Conservation (phyloP, 1,284 basidiomycete species). For the Pyrrhoderma noxium region DNA sequence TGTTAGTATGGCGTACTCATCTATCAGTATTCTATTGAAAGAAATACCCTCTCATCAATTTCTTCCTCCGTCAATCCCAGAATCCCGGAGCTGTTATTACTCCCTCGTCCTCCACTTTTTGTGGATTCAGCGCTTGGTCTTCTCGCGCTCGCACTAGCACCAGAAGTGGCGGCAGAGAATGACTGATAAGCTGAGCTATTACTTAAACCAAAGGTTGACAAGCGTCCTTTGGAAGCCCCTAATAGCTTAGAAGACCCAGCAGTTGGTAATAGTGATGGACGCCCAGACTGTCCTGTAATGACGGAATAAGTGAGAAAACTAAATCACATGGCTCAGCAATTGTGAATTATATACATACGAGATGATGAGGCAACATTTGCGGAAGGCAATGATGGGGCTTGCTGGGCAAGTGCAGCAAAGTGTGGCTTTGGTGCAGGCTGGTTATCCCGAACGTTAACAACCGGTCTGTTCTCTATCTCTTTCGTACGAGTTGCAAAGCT, state of each 20-base stretch:
- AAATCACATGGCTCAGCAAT: too few relatives aligned
- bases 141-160: constrained; percentile 6
- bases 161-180: constrained; percentile 8
- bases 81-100: constrained; percentile 7
- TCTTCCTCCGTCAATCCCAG: constrained; percentile 52
- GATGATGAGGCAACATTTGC: constrained; percentile 27
- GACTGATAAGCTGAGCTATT: constrained; percentile 9
- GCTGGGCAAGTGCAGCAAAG: constrained; percentile 50
- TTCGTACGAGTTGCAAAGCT: constrained; percentile 76
- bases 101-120: constrained; percentile 2
- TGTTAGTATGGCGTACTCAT: constrained; percentile 1
- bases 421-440: constrained; percentile 48
- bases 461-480: constrained; percentile 72
- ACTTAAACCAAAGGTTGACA: constrained; percentile 13
- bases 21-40: neutral
- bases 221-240: constrained; percentile 13
- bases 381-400: constrained; percentile 40
- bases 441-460: constrained; percentile 63
- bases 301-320: constrained; percentile 6
- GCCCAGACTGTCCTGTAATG: constrained; percentile 18
- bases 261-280: constrained; percentile 18
- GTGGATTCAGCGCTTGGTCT: constrained; percentile 12
- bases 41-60: constrained; percentile 58
- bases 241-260: constrained; percentile 18
- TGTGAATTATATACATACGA: neutral